Conservation (phyloP, 805 yeast species). For the Debaryomyces hansenii region DNA sequence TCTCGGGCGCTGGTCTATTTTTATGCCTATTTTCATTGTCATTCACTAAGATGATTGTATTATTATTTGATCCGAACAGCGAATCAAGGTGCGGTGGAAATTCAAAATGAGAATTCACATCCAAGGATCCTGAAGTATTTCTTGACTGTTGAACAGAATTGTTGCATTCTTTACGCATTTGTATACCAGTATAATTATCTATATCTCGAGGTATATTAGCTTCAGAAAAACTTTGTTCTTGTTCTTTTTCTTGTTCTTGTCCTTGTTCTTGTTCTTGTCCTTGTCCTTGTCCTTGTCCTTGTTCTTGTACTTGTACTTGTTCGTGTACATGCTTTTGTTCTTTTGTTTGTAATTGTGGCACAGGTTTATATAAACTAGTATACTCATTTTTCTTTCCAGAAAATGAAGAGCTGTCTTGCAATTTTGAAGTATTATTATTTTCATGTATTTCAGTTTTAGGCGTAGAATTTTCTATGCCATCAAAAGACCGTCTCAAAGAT, state of each 20-base stretch:
- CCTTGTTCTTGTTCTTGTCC: too few species aligned
- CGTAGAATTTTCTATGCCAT: neutral
- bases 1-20: neutral
- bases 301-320: too few species aligned
- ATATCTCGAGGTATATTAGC: too few species aligned
- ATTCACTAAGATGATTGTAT: neutral
- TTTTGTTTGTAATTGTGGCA: neutral
- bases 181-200: too few species aligned
- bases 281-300: too few species aligned
- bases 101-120: slow-evolving; percentile 30
- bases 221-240: too few species aligned
- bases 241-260: too few species aligned
- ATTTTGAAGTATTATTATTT: neutral
- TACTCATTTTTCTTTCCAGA: neutral
- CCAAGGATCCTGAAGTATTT: slow-evolving; percentile 9
- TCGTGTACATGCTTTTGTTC: too few species aligned
- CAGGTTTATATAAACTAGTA: neutral
- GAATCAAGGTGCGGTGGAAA: slow-evolving; percentile 18
- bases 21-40: neutral
- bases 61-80: neutral
- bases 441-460: neutral
- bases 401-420: neutral
- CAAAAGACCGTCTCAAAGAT: neutral
- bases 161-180: too few species aligned
- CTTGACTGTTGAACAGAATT: neutral